These are phyloP conservation scores for Alternaria longipes DNA, from an alignment of 2,329 filamentous ascomycete species.

Conservation along the genomic window DNA sequence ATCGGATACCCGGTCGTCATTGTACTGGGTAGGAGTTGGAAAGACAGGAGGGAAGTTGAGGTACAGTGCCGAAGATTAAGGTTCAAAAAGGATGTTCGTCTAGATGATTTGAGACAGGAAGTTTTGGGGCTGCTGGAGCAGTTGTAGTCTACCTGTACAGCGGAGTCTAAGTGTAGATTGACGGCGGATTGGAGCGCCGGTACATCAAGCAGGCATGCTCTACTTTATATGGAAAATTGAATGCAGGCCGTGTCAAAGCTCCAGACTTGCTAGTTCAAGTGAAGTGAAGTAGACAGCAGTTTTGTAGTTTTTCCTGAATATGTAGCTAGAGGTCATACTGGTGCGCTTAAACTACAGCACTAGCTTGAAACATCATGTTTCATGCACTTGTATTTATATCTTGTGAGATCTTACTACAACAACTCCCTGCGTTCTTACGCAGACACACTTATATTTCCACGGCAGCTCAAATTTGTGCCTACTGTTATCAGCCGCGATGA, in stretches of 20 bases:
- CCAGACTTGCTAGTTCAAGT: background rate
- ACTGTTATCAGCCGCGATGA: background rate
- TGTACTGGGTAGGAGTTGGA: conserved; percentile 68
- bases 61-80: conserved; percentile 78
- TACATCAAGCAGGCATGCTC: background rate
- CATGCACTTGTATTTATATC: background rate
- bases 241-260: background rate
- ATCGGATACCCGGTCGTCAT: conserved; percentile 88
- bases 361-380: background rate
- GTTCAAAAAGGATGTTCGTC: conserved; percentile 66
- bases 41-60: conserved; percentile 64
- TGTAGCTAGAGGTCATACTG: background rate
- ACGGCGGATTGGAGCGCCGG: background rate
- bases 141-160: conserved; percentile 22
- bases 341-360: background rate
- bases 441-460: background rate
- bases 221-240: background rate
- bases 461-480: background rate
- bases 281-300: background rate
- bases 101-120: conserved; percentile 60
- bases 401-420: background rate
- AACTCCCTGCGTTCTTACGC: background rate
- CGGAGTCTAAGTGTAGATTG: background rate
- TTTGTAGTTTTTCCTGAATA: background rate
- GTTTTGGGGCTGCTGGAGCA: conserved; percentile 35